Percentiles rank a stretch among this genome's conserved stretches.
phyloP scores from a whole-genome alignment of 768 basidiomycete genomes.

The Chalciporus sphaerocephalus region DNA sequence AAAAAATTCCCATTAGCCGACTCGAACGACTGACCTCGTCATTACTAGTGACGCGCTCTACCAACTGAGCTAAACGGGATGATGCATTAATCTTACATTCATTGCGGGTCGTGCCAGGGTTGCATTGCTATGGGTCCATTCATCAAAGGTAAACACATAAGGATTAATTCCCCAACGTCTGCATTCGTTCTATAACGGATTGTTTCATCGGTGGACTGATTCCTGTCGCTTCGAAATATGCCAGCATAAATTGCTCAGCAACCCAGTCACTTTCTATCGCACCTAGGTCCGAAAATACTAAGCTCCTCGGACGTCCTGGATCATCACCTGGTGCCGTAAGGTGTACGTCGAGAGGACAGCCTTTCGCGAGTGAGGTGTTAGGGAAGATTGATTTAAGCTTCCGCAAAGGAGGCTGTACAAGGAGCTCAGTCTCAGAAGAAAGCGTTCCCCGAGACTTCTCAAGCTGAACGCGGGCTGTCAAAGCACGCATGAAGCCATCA shows the following conservation, averaged over 20 bases:
- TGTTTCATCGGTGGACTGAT: slow-evolving; percentile 56
- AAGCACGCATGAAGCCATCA: slow-evolving; percentile 76
- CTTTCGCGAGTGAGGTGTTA: slow-evolving; percentile 61
- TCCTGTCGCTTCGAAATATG: slow-evolving; percentile 69
- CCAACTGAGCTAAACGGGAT: slow-evolving; percentile 40
- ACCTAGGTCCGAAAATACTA: slow-evolving; percentile 72
- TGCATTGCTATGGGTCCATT: no score
- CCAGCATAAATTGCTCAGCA: slow-evolving; percentile 63
- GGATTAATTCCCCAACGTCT: slow-evolving; percentile 19
- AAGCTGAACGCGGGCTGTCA: slow-evolving; percentile 56
- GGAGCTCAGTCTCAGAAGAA: slow-evolving; percentile 54
- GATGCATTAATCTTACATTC: no score
- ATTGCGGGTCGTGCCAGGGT: no score
- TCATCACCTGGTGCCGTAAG: slow-evolving; percentile 50
- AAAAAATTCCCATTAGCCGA: slow-evolving; percentile 45
- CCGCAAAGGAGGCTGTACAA: slow-evolving; percentile 58
- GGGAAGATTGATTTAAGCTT: slow-evolving; percentile 77
- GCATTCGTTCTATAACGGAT: slow-evolving; percentile 22
- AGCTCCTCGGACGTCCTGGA: slow-evolving; percentile 43
- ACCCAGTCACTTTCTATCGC: slow-evolving; percentile 71
- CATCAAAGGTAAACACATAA: no score
- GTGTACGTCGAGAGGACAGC: slow-evolving; percentile 64
- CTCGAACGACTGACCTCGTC: slow-evolving; percentile 66
- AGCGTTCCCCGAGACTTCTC: slow-evolving; percentile 50
- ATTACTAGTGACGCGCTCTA: slow-evolving; percentile 72